These are phyloP conservation scores for Candida montana DNA, from an alignment of 805 yeast species.

Conservation along the genomic window DNA sequence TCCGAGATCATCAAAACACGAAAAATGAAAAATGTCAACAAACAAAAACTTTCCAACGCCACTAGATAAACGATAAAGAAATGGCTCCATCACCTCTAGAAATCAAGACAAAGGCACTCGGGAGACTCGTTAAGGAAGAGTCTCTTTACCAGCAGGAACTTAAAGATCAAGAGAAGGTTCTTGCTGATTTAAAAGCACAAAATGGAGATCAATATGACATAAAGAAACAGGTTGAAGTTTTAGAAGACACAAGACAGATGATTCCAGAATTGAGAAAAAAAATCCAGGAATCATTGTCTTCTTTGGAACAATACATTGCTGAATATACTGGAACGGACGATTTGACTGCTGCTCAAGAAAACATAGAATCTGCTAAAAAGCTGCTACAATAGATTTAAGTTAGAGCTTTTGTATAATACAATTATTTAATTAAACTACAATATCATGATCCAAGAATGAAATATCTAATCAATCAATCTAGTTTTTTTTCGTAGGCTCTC, in stretches of 20 bases:
- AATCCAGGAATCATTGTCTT: constrained; percentile 33
- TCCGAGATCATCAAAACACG: not conserved
- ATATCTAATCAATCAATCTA: too few relatives aligned
- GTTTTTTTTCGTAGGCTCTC: too few relatives aligned
- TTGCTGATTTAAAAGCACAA: constrained; percentile 41
- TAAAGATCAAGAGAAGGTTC: constrained; percentile 43
- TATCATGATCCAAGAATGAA: too few relatives aligned
- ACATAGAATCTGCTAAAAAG: constrained; percentile 23
- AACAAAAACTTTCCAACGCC: too few relatives aligned
- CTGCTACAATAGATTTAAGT: constrained; percentile 12
- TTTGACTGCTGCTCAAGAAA: constrained; percentile 23
- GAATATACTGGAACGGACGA: constrained; percentile 32
- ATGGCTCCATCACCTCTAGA: constrained; percentile 71
- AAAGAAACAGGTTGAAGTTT: constrained; percentile 47
- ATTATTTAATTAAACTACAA: too few relatives aligned
- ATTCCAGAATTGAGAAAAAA: constrained; percentile 43
- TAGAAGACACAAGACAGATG: constrained; percentile 49
- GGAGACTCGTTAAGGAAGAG: constrained; percentile 65
- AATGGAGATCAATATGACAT: constrained; percentile 61
- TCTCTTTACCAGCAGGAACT: constrained; percentile 54
- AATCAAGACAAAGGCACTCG: constrained; percentile 65
- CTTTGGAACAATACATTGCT: constrained; percentile 37
- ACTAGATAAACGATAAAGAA: too few relatives aligned
- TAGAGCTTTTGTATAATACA: too few relatives aligned
- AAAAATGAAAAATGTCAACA: not conserved